These are phyloP conservation scores for Vickermania ingenoplastis DNA, from an alignment of 208 protist species.

Conservation along the genomic window DNA sequence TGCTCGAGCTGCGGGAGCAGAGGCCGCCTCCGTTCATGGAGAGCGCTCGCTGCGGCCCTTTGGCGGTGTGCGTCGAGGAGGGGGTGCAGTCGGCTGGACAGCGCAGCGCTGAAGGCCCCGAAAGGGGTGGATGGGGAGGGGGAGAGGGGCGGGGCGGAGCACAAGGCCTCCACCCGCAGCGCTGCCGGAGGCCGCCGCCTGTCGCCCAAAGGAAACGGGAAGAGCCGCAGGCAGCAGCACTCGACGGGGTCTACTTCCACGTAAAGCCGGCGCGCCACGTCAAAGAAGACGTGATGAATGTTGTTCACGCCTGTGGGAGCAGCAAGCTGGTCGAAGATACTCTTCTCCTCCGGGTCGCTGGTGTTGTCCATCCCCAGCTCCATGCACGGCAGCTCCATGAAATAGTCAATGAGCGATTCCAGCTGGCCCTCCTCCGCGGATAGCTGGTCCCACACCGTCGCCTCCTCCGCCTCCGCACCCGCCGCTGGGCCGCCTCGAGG, in stretches of 20 bases:
- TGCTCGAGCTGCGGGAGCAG: too few species aligned
- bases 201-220: constrained; percentile 20
- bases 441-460: constrained; percentile 7
- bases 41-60: too few species aligned
- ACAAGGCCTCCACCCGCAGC: too few species aligned
- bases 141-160: too few species aligned
- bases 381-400: background rate
- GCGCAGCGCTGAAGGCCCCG: too few species aligned
- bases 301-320: constrained; percentile 1
- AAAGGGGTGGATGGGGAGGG: too few species aligned
- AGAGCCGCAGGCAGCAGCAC: constrained; percentile 7
- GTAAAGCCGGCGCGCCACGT: constrained; percentile 10
- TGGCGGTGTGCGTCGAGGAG: too few species aligned
- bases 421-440: background rate
- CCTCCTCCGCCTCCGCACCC: background rate
- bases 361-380: background rate
- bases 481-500: background rate
- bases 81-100: too few species aligned
- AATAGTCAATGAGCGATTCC: background rate
- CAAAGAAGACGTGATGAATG: constrained; percentile 22
- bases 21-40: too few species aligned
- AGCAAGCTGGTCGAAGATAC: constrained; percentile 12
- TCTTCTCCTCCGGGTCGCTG: background rate
- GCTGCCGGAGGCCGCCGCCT: too few species aligned
- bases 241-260: constrained; percentile 25